Evolutionary conservation across 345 rosid species (phyloP).

Genomic region (Viola odorata): DNA sequence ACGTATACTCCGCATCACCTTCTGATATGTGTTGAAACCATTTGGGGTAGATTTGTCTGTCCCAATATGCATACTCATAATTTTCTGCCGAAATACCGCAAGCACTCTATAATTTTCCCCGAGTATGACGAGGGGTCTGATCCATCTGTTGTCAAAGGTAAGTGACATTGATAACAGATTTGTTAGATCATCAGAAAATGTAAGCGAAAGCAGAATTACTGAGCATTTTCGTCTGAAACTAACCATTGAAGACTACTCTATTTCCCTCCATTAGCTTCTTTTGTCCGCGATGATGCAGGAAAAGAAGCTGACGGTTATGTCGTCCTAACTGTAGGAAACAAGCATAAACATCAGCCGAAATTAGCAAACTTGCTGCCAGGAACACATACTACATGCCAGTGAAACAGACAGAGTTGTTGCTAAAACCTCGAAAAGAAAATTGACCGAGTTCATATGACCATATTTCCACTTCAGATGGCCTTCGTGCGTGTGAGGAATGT

Average conservation of each 20-base stretch:
- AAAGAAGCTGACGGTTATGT: conserved; percentile 46
- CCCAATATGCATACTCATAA: conserved; percentile 79
- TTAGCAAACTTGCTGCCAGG: not conserved
- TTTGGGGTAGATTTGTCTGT: conserved; percentile 77
- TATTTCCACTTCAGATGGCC: conserved; percentile 97
- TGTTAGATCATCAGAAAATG: not conserved
- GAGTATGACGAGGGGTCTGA: conserved; percentile 50
- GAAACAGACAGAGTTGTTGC: not conserved
- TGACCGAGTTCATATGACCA: conserved; percentile 84
- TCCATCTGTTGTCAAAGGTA: conserved; percentile 42
- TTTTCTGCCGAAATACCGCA: conserved; percentile 54
- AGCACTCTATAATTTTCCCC: conserved; percentile 86
- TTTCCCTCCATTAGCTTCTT: conserved; percentile 72
- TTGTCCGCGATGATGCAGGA: conserved; percentile 67
- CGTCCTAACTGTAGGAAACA: conserved; percentile 32
- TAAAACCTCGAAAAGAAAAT: conserved; percentile 75
- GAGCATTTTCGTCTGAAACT: not conserved
- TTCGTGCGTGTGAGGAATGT: conserved; percentile 84
- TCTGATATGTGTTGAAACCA: conserved; percentile 74
- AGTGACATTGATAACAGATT: not conserved
- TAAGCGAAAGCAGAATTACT: not conserved
- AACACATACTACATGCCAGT: not conserved
- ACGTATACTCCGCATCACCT: conserved; percentile 37
- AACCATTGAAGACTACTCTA: conserved; percentile 64
- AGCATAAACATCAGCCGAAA: conserved; percentile 3